Conservation (phyloP, 2,329 filamentous ascomycete genomes). For the Calcarisporium arbuscula region DNA sequence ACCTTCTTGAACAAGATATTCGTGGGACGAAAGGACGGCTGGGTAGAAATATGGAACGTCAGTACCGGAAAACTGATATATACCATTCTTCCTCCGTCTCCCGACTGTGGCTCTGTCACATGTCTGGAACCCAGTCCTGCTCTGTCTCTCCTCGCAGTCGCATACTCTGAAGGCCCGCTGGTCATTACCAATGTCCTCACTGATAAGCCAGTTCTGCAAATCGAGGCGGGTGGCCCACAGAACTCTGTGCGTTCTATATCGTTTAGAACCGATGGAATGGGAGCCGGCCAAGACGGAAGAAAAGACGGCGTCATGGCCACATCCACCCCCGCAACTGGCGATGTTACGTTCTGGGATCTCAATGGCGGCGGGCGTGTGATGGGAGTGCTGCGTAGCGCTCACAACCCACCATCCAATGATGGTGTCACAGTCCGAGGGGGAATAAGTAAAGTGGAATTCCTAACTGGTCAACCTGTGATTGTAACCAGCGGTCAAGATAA, state of each 20-base stretch:
- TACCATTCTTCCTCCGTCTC: conserved; percentile 71
- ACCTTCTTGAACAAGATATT: conserved; percentile 97
- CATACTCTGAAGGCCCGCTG: conserved; percentile 73
- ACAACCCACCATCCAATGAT: conserved; percentile 63
- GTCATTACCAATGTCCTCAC: conserved; percentile 75
- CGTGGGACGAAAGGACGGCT: conserved; percentile 78
- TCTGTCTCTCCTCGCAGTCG: conserved; percentile 78
- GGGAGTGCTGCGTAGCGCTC: conserved; percentile 80
- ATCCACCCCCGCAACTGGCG: conserved; percentile 68
- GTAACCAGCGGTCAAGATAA: conserved; percentile 91
- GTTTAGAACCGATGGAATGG: conserved; percentile 83
- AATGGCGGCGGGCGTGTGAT: conserved; percentile 82
- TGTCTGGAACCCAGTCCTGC: conserved; percentile 80
- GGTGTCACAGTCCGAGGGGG: conserved; percentile 61
- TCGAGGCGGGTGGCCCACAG: conserved; percentile 60
- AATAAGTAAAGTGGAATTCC: conserved; percentile 81
- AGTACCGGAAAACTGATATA: conserved; percentile 88
- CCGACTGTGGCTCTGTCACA: conserved; percentile 73
- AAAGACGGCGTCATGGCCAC: conserved; percentile 93
- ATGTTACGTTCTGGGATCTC: conserved; percentile 94
- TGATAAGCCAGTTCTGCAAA: conserved; percentile 64
- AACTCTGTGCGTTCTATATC: conserved; percentile 73
- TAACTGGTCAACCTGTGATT: conserved; percentile 82
- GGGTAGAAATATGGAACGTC: conserved; percentile 95
- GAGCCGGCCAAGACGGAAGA: conserved; percentile 80